Percentiles rank a stretch among this genome's conserved stretches.
Conservation (phyloP, 768 basidiomycete genomes). For the Dioszegia hungarica region DNA sequence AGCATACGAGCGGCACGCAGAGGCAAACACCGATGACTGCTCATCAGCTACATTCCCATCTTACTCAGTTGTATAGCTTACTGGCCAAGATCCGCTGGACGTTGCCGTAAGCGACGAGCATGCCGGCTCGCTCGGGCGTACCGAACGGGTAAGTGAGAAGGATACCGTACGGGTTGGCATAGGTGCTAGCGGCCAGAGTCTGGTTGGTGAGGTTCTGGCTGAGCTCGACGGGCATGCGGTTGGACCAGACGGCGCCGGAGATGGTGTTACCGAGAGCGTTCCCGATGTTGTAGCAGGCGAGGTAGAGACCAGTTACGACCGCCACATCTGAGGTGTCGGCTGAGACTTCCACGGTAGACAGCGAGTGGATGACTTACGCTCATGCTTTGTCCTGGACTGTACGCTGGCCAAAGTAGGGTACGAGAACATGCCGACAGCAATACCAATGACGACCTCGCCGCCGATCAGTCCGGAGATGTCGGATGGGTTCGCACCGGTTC, state of each 20-base stretch:
- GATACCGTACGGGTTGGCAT: conserved; percentile 35
- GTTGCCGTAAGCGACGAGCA: conserved; percentile 29
- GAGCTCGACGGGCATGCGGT: conserved; percentile 26
- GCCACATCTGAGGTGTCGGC: conserved; percentile 17
- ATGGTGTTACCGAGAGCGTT: conserved; percentile 39
- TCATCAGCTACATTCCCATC: neutral
- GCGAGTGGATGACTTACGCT: too few relatives aligned
- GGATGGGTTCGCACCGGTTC: neutral
- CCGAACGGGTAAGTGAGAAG: conserved; percentile 27
- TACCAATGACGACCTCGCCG: conserved; percentile 40
- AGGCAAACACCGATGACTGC: conserved; percentile 32
- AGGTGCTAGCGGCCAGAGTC: conserved; percentile 31
- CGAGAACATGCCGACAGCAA: conserved; percentile 31
- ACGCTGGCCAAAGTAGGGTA: conserved; percentile 39
- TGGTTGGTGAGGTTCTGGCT: conserved; percentile 17
- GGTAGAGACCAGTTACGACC: conserved; percentile 24
- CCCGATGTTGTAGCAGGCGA: conserved; percentile 29
- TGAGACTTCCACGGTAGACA: too few relatives aligned
- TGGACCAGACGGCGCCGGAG: conserved; percentile 47
- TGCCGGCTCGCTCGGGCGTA: conserved; percentile 28
- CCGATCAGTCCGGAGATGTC: conserved; percentile 29
- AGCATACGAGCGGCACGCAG: conserved; percentile 20
- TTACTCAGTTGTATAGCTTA: neutral
- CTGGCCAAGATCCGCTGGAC: conserved; percentile 36
- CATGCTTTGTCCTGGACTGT: conserved; percentile 31